phyloP scores from a whole-genome alignment of 805 yeast genomes.

The Monosporozyma siamensis region DNA sequence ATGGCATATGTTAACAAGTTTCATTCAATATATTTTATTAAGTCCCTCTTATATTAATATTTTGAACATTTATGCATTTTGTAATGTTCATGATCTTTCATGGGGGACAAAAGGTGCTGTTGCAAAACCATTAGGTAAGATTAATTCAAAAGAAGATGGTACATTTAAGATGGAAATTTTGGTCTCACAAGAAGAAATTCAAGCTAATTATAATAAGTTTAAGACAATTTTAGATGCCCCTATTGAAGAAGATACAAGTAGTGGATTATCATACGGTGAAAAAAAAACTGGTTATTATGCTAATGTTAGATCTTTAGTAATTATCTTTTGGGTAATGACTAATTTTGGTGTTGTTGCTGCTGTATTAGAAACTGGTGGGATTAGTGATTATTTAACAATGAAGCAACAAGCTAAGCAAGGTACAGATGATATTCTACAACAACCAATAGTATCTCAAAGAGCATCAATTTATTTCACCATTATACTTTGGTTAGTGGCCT shows the following conservation, averaged over 20 bases:
- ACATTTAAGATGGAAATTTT: slow-evolving; percentile 65
- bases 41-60: slow-evolving; percentile 89
- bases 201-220: slow-evolving; percentile 59
- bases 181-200: slow-evolving; percentile 66
- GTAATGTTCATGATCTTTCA: slow-evolving; percentile 91
- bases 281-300: slow-evolving; percentile 80
- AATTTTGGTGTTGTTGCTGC: slow-evolving; percentile 75
- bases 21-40: slow-evolving; percentile 70
- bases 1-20: slow-evolving; percentile 84
- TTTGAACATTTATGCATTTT: slow-evolving; percentile 86
- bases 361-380: slow-evolving; percentile 79
- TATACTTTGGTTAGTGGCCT: slow-evolving; percentile 88
- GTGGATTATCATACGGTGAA: slow-evolving; percentile 36
- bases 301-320: slow-evolving; percentile 79
- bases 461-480: slow-evolving; percentile 68
- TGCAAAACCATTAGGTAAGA: slow-evolving; percentile 71
- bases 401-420: slow-evolving; percentile 6
- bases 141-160: slow-evolving; percentile 59
- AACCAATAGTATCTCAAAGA: slow-evolving; percentile 31
- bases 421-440: slow-evolving; percentile 8
- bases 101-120: slow-evolving; percentile 95
- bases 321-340: slow-evolving; percentile 79
- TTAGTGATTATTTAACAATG: slow-evolving; percentile 35
- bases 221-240: slow-evolving; percentile 45
- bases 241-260: slow-evolving; percentile 25